These are phyloP conservation scores for Fusarium sterilihyphosum DNA, from an alignment of 2,329 filamentous ascomycete species.

Conservation along the genomic window DNA sequence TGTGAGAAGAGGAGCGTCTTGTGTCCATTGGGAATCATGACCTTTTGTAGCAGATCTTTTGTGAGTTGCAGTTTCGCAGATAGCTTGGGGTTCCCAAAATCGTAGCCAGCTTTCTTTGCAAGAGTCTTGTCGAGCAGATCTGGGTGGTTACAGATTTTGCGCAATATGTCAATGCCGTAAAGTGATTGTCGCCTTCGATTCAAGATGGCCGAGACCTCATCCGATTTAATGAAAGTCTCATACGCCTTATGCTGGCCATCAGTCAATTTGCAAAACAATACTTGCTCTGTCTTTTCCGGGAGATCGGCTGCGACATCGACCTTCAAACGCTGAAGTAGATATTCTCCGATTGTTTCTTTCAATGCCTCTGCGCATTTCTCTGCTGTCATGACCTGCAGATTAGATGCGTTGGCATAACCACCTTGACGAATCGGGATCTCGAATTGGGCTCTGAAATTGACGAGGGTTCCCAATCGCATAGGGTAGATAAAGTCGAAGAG, in stretches of 20 bases:
- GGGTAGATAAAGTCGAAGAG: slow-evolving; percentile 98
- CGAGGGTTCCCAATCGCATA: slow-evolving; percentile 90
- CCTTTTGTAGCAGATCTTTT: slow-evolving; percentile 78
- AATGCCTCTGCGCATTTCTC: slow-evolving; percentile 93
- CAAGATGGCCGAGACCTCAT: slow-evolving; percentile 86
- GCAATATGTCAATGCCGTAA: slow-evolving; percentile 88
- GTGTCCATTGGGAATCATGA: slow-evolving; percentile 91
- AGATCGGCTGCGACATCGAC: slow-evolving; percentile 92
- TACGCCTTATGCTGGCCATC: slow-evolving; percentile 80
- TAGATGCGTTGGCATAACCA: slow-evolving; percentile 94
- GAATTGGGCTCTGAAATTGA: slow-evolving; percentile 90
- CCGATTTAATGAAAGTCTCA: slow-evolving; percentile 80
- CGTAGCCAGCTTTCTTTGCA: slow-evolving; percentile 69
- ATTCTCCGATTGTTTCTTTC: slow-evolving; percentile 93
- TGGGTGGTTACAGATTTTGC: slow-evolving; percentile 98
- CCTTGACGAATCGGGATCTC: slow-evolving; percentile 94
- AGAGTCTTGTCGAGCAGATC: slow-evolving; percentile 77
- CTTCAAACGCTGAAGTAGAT: slow-evolving; percentile 91
- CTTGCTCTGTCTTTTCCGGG: slow-evolving; percentile 95
- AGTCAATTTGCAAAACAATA: slow-evolving; percentile 94
- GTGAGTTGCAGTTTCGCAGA: slow-evolving; percentile 98
- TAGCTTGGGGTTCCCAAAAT: slow-evolving; percentile 80
- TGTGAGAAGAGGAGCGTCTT: slow-evolving; percentile 95
- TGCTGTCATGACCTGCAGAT: slow-evolving; percentile 92
- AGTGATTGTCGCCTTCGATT: slow-evolving; percentile 80